Conservation (phyloP, 257 asterid species). For the Fraxinus cuspidata region DNA sequence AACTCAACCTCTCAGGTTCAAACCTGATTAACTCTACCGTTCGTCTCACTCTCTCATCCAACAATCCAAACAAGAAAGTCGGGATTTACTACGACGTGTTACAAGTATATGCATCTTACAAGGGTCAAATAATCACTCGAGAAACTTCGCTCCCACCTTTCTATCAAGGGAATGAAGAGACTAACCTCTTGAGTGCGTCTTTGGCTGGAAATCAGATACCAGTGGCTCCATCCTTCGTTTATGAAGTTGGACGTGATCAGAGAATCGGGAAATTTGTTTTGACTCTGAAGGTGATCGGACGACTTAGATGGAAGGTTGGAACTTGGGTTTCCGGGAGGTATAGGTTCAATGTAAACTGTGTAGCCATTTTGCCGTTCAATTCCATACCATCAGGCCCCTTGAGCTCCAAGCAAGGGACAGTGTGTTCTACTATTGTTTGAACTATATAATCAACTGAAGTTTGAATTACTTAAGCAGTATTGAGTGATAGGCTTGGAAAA, state of each 20-base stretch:
- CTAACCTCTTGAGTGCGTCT: slow-evolving; percentile 58
- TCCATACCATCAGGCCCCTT: slow-evolving; percentile 64
- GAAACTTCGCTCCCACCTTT: slow-evolving; percentile 64
- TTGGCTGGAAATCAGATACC: slow-evolving; percentile 64
- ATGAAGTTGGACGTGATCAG: slow-evolving; percentile 64
- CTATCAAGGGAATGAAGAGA: slow-evolving; percentile 74
- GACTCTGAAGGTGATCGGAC: slow-evolving; percentile 59
- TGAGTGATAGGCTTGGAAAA: slow-evolving; percentile 1
- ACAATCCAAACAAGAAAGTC: slow-evolving; percentile 75
- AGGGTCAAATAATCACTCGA: slow-evolving; percentile 65
- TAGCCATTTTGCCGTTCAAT: slow-evolving; percentile 66
- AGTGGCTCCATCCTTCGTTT: slow-evolving; percentile 67
- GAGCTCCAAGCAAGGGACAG: slow-evolving; percentile 58
- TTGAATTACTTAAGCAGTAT: neutral
- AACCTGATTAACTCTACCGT: slow-evolving; percentile 80
- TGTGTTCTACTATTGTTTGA: slow-evolving; percentile 77
- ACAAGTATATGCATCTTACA: slow-evolving; percentile 68
- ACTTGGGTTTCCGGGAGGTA: slow-evolving; percentile 93
- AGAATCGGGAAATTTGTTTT: slow-evolving; percentile 50
- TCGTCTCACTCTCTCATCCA: slow-evolving; percentile 63
- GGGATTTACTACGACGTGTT: slow-evolving; percentile 78
- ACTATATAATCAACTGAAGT: neutral
- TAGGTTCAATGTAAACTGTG: slow-evolving; percentile 64
- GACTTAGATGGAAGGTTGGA: slow-evolving; percentile 87
- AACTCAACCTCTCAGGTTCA: slow-evolving; percentile 60